A percentile compares a stretch with the other conserved stretches of the same genome.
Evolutionary conservation across 768 basidiomycete genomes (phyloP).

Genomic region (Leucocoprinus birnbaumii): DNA sequence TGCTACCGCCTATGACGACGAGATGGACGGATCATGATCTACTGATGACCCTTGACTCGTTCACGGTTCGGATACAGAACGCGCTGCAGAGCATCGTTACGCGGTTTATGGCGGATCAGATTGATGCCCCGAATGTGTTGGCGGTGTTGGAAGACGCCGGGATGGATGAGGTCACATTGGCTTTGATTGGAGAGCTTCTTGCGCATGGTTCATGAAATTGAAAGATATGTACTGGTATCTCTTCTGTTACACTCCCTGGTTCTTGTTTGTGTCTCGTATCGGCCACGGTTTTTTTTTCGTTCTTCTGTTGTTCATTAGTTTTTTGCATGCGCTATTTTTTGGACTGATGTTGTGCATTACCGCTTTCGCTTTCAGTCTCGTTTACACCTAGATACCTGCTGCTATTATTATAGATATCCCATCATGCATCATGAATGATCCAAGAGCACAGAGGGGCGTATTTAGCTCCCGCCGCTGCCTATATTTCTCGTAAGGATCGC

Average conservation of each 20-base stretch:
- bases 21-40: slow-evolving; percentile 73
- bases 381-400: too few relatives aligned
- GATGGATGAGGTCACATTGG: slow-evolving; percentile 48
- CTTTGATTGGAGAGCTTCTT: slow-evolving; percentile 27
- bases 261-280: background rate
- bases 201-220: slow-evolving; percentile 14
- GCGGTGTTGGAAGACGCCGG: slow-evolving; percentile 32
- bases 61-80: slow-evolving; percentile 77
- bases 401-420: too few relatives aligned
- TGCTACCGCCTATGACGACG: slow-evolving; percentile 68
- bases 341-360: too few relatives aligned
- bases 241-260: background rate
- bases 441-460: too few relatives aligned
- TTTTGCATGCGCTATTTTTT: too few relatives aligned
- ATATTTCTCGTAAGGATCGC: too few relatives aligned
- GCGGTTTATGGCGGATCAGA: slow-evolving; percentile 20
- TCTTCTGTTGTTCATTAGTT: too few relatives aligned
- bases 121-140: slow-evolving; percentile 29
- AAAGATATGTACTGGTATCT: background rate
- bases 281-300: too few relatives aligned
- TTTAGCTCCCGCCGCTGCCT: too few relatives aligned
- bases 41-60: slow-evolving; percentile 70
- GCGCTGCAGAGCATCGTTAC: slow-evolving; percentile 41
- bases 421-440: too few relatives aligned
- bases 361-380: too few relatives aligned